Evolutionary conservation across 2,329 filamentous ascomycete genomes (phyloP).

Genomic region (Aspergillus caelatus): DNA sequence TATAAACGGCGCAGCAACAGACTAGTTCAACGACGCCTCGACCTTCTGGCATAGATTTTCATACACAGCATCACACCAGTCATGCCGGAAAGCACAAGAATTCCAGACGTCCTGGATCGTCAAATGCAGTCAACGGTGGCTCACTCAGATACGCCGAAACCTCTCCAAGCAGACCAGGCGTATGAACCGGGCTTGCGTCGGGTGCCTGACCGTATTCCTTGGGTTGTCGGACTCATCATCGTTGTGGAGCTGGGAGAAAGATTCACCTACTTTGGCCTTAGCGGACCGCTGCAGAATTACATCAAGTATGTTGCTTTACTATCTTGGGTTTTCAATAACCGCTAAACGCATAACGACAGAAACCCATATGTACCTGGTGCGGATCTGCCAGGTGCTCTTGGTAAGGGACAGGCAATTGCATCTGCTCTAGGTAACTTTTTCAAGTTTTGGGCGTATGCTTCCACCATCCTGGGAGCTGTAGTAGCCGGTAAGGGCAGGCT

Average conservation of each 20-base stretch:
- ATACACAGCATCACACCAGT: background rate
- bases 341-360: background rate
- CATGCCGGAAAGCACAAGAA: background rate
- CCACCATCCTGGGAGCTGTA: conserved; percentile 54
- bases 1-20: background rate
- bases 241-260: conserved; percentile 35
- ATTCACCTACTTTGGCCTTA: conserved; percentile 34
- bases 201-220: conserved; percentile 32
- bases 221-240: conserved; percentile 29
- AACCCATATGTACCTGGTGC: conserved; percentile 18
- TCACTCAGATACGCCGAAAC: background rate
- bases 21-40: background rate
- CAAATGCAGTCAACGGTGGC: background rate
- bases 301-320: conserved; percentile 26
- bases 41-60: background rate
- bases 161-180: background rate
- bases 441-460: conserved; percentile 49
- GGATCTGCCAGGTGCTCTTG: conserved; percentile 17
- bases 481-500: conserved; percentile 33
- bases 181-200: conserved; percentile 22
- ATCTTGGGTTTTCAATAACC: background rate
- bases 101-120: background rate
- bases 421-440: conserved; percentile 29
- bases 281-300: conserved; percentile 36
- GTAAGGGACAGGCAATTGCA: conserved; percentile 17